Conservation (phyloP, 345 rosid species). For the Rubroshorea leprosula region DNA sequence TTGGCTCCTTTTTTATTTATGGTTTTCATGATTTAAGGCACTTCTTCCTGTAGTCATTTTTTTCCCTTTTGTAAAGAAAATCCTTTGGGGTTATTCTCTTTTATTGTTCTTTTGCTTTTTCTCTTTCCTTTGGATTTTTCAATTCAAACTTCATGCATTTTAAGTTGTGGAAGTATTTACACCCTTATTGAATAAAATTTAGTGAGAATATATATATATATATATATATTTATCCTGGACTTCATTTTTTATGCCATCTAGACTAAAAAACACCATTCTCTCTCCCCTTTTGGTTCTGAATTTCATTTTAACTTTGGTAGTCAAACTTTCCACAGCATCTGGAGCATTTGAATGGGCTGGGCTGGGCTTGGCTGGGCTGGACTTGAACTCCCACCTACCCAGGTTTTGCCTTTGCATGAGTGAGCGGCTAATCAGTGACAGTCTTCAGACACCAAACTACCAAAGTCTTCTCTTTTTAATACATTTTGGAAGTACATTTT, state of each 20-base stretch:
- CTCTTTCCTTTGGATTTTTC: constrained; percentile 19
- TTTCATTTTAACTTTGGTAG: not conserved
- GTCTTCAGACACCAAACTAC: too few species aligned
- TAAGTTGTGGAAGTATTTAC: too few species aligned
- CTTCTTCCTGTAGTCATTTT: constrained; percentile 17
- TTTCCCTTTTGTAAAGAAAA: constrained; percentile 22
- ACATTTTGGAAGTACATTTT: too few species aligned
- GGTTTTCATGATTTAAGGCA: constrained; percentile 10
- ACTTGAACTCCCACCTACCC: not conserved
- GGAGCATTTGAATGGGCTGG: not conserved
- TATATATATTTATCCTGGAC: too few species aligned
- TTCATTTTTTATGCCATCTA: too few species aligned
- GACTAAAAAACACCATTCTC: too few species aligned
- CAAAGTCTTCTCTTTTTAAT: too few species aligned
- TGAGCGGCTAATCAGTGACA: too few species aligned
- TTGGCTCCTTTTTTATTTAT: constrained; percentile 7
- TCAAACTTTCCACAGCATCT: constrained; percentile 1
- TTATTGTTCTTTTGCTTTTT: constrained; percentile 22
- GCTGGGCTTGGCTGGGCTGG: constrained; percentile 7
- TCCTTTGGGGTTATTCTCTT: constrained; percentile 13
- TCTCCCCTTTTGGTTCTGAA: constrained; percentile 8
- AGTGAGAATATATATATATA: too few species aligned
- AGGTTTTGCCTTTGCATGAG: not conserved
- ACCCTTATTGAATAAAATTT: too few species aligned
- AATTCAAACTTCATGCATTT: too few species aligned